Percentiles rank a stretch among this genome's conserved stretches.
Evolutionary conservation across 805 yeast species (phyloP).

Genomic region (Ogataea siamensis): DNA sequence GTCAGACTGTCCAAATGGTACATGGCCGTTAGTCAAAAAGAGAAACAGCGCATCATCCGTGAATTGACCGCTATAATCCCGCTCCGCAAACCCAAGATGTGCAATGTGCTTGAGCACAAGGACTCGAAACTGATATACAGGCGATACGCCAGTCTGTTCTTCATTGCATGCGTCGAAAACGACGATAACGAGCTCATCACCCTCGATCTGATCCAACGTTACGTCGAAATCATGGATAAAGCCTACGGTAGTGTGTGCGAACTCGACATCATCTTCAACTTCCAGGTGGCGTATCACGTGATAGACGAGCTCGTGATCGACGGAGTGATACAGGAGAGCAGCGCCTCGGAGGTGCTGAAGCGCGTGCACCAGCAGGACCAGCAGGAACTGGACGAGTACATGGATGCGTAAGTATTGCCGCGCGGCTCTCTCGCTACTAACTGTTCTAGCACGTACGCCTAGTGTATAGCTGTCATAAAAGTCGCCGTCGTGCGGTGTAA

Average conservation of each 20-base stretch:
- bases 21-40: conserved; percentile 75
- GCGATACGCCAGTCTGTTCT: conserved; percentile 89
- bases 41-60: conserved; percentile 76
- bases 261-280: conserved; percentile 92
- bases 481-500: too few species aligned
- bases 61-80: conserved; percentile 86
- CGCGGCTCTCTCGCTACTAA: too few species aligned
- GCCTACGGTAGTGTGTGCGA: conserved; percentile 96
- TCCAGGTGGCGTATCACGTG: conserved; percentile 88
- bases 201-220: conserved; percentile 84
- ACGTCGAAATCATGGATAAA: conserved; percentile 95
- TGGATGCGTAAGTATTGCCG: conserved; percentile 25
- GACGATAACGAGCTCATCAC: conserved; percentile 85
- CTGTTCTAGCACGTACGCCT: neutral
- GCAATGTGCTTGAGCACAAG: conserved; percentile 85
- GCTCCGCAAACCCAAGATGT: conserved; percentile 88
- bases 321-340: conserved; percentile 83
- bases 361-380: conserved; percentile 84
- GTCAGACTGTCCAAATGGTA: conserved; percentile 95
- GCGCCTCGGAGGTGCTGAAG: conserved; percentile 73
- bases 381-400: conserved; percentile 48
- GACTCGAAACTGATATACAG: conserved; percentile 85
- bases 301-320: conserved; percentile 87
- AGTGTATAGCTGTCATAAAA: neutral
- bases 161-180: conserved; percentile 79